Conservation (phyloP, 345 rosid genomes). For the Salix viminalis region DNA sequence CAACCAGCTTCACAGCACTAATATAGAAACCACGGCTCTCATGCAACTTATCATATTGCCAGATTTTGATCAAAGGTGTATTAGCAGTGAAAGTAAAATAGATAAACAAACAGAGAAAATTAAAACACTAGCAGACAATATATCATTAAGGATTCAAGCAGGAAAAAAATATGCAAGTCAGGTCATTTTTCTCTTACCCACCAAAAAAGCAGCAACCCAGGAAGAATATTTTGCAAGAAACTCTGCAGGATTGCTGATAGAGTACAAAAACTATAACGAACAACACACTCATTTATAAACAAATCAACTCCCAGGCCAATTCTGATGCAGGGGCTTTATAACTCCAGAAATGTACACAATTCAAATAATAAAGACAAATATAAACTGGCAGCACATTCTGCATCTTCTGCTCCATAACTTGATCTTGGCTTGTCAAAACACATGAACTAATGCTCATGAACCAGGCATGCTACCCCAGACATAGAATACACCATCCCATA, state of each 20-base stretch:
- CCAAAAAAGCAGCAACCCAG: slow-evolving; percentile 49
- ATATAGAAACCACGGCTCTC: slow-evolving; percentile 19
- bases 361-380: slow-evolving; percentile 33
- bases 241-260: slow-evolving; percentile 68
- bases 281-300: slow-evolving; percentile 52
- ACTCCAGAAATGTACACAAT: slow-evolving; percentile 39
- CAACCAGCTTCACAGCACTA: slow-evolving; percentile 16
- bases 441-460: slow-evolving; percentile 33
- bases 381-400: slow-evolving; percentile 17
- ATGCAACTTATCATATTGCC: slow-evolving; percentile 26
- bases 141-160: slow-evolving; percentile 6
- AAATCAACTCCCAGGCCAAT: slow-evolving; percentile 53
- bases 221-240: slow-evolving; percentile 65
- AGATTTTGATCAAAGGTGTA: slow-evolving; percentile 15
- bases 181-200: slow-evolving; percentile 67
- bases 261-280: slow-evolving; percentile 52
- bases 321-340: slow-evolving; percentile 51
- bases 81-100: slow-evolving; percentile 17
- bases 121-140: slow-evolving; percentile 4
- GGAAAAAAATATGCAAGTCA: slow-evolving; percentile 22
- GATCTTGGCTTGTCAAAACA: slow-evolving; percentile 27
- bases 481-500: slow-evolving; percentile 16
- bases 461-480: slow-evolving; percentile 22
- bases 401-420: slow-evolving; percentile 29
- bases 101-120: neutral